A percentile compares a stretch with the other conserved stretches of the same genome.
phyloP scores from a whole-genome alignment of 768 basidiomycete species.

The Chalciporus piperatus region DNA sequence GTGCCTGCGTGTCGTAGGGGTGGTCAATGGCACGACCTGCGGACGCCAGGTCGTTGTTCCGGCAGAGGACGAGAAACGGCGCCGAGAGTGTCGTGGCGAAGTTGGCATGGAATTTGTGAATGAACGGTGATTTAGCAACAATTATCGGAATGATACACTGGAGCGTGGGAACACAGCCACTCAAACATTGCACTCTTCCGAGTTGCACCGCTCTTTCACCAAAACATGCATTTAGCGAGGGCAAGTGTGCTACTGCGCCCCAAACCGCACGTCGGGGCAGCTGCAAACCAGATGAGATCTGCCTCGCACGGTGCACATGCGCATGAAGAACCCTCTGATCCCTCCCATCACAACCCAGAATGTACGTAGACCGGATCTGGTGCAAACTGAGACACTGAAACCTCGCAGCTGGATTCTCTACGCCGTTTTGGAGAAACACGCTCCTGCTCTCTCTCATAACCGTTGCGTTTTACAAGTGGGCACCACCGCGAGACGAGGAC shows the following conservation, averaged over 20 bases:
- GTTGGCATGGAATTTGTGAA: slow-evolving; percentile 23
- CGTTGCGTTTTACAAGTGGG: slow-evolving; percentile 63
- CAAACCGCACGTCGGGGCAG: slow-evolving; percentile 26
- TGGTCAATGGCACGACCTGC: slow-evolving; percentile 8
- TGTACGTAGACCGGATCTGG: slow-evolving; percentile 39
- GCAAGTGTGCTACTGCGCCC: slow-evolving; percentile 35
- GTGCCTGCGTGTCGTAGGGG: slow-evolving; percentile 12
- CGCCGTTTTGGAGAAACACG: slow-evolving; percentile 66
- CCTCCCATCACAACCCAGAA: slow-evolving; percentile 54
- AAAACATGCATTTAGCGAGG: slow-evolving; percentile 35
- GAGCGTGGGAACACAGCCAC: slow-evolving; percentile 17
- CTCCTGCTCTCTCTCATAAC: slow-evolving; percentile 48
- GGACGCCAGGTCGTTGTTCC: slow-evolving; percentile 23
- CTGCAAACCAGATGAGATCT: slow-evolving; percentile 39
- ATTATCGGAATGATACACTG: no score
- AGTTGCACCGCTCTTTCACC: background rate
- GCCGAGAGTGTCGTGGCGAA: slow-evolving; percentile 32
- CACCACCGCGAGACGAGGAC: slow-evolving; percentile 59
- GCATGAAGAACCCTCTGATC: slow-evolving; percentile 37
- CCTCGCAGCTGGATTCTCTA: slow-evolving; percentile 48
- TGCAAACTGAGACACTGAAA: slow-evolving; percentile 4
- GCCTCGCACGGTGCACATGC: slow-evolving; percentile 43
- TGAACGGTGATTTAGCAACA: no score
- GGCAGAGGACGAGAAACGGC: slow-evolving; percentile 32
- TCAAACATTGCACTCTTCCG: background rate